Evolutionary conservation across 176 grass and related monocot genomes (phyloP), one percentile per base, ranked within the genome.

Genomic region (Zizania latifolia): DNA sequence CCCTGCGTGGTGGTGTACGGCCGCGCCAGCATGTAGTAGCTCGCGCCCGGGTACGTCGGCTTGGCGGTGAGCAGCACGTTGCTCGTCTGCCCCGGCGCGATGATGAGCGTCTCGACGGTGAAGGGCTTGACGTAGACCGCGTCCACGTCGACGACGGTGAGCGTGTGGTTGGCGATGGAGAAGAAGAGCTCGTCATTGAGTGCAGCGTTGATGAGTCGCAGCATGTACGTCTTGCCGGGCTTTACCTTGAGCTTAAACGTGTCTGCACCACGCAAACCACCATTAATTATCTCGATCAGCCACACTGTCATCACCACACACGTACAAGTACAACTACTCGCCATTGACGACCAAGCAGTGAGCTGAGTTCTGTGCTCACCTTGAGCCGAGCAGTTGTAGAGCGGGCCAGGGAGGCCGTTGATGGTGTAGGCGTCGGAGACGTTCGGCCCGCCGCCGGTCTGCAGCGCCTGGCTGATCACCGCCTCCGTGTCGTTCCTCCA

Each of bases 81-180:
- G 54, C 80, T 96, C 38, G 92, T 96, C 71, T 96, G 89, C 0
- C 89, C 92, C 0, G 92, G 89, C 41, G 89, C 36, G 75, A 96
- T 96, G 72, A 92, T 5, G 28, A 96, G 69, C 36, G 58, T 77
- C 35, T 86, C 78, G 16, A 85, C 80, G 57, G 36, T 44, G 77
- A 96, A 82, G 41, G 92, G 92, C 75, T 96, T 96, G 35, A 92
- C 81, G 57, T 96, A 96, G 79, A 77, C 30, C 62, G 92, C 92
- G 69, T 96, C 92, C 4, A 86, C 89, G 22, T 96, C 92, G 26
- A 92, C 89, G 28, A 92, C 75, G 58, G 92, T 92, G 51, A 96
- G 81, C 44, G 89, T 76, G 79, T 92, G 92, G 77, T 92, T 89
- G 35, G 92, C 89, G 12, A 96, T 37, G 28, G 84, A 72, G 83